phyloP scores from a whole-genome alignment of 345 rosid species.

The Triadica sebifera region DNA sequence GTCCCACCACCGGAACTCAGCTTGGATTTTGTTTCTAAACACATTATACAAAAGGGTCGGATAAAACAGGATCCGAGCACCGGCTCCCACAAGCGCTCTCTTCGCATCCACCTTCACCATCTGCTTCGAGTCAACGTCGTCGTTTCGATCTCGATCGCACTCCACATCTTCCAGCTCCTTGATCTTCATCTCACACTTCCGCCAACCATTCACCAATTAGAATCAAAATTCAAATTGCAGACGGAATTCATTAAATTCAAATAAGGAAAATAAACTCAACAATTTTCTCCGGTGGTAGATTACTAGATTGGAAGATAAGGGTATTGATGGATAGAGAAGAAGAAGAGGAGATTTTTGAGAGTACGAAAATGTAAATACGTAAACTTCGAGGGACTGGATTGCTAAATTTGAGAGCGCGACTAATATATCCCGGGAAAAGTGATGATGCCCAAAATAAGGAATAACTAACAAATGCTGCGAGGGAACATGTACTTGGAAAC shows the following conservation, averaged over 20 bases:
- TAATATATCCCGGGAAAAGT: slow-evolving; percentile 1
- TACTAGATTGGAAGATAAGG: slow-evolving; percentile 1
- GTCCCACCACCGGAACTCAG: slow-evolving; percentile 78
- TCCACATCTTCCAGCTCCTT: slow-evolving; percentile 44
- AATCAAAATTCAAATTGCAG: background rate
- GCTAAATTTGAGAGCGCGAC: background rate
- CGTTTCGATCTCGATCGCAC: slow-evolving; percentile 22
- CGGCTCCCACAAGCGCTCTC: slow-evolving; percentile 59
- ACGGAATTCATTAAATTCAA: background rate
- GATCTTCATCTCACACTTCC: slow-evolving; percentile 40
- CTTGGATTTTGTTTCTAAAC: slow-evolving; percentile 53
- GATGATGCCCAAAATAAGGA: background rate
- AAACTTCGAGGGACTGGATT: background rate
- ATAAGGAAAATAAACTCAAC: background rate
- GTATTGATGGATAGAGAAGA: background rate
- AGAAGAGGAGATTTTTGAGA: background rate
- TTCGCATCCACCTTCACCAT: slow-evolving; percentile 39
- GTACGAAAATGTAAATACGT: background rate
- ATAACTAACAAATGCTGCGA: background rate
- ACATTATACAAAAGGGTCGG: slow-evolving; percentile 72
- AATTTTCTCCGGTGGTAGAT: background rate
- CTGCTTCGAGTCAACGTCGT: slow-evolving; percentile 20
- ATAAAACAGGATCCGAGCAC: slow-evolving; percentile 64
- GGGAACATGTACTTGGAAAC: background rate
- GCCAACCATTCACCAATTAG: background rate